phyloP scores from a whole-genome alignment of 805 yeast genomes.

The Kodamaea lidongshanica region DNA sequence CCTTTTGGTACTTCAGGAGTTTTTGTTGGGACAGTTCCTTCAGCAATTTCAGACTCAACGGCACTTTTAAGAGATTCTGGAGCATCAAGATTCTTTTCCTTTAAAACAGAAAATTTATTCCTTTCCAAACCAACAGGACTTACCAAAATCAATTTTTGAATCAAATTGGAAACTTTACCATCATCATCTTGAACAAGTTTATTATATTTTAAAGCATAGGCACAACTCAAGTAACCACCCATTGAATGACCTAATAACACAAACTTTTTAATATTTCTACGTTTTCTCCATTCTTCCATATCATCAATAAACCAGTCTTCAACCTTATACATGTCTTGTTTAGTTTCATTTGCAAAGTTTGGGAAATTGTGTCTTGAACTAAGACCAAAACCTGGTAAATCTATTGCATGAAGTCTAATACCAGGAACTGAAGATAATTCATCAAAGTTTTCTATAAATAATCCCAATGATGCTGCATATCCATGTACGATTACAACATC shows the following conservation, averaged over 20 bases:
- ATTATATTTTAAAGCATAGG: conserved; percentile 38
- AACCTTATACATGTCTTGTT: conserved; percentile 28
- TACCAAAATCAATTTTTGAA: conserved; percentile 34
- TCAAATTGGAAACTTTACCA: conserved; percentile 17
- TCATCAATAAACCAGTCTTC: conserved; percentile 43
- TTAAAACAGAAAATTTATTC: conserved; percentile 21
- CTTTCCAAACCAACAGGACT: conserved; percentile 43
- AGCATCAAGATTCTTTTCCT: conserved; percentile 2
- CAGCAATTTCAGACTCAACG: too few species aligned
- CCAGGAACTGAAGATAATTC: conserved; percentile 44
- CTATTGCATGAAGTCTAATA: conserved; percentile 58
- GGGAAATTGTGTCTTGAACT: conserved; percentile 53
- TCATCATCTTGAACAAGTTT: conserved; percentile 14
- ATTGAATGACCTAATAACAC: conserved; percentile 40
- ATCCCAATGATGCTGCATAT: conserved; percentile 85
- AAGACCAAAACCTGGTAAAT: conserved; percentile 66
- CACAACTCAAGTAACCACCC: conserved; percentile 40
- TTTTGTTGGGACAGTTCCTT: too few species aligned
- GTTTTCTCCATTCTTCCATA: conserved; percentile 37
- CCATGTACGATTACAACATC: conserved; percentile 84
- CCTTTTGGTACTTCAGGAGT: too few species aligned
- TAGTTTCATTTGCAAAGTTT: conserved; percentile 20
- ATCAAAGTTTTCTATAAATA: conserved; percentile 67
- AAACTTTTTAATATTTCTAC: conserved; percentile 29
- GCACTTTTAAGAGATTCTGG: too few species aligned